These are phyloP conservation scores for Citrus glauca DNA, from an alignment of 345 rosid genomes.

Conservation along the genomic window DNA sequence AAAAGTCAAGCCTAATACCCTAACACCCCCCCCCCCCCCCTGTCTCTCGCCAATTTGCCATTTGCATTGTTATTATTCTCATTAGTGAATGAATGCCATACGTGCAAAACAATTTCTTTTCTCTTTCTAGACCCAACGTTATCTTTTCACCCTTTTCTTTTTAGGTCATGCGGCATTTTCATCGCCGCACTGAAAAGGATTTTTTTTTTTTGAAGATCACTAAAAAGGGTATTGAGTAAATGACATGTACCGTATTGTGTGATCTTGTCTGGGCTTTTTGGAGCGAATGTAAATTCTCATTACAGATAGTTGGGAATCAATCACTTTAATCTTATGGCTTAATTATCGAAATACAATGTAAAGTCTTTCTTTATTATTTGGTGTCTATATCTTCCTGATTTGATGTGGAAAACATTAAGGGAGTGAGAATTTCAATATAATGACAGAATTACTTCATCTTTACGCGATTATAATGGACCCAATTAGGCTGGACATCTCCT, in stretches of 20 bases:
- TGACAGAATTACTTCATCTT: conserved; percentile 3
- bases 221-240: background rate
- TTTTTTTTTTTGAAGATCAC: too few species aligned
- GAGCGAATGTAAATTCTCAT: background rate
- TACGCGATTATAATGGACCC: conserved; percentile 11
- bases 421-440: background rate
- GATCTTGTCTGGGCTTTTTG: conserved; percentile 6
- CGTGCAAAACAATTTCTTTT: background rate
- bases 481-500: background rate
- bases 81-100: background rate
- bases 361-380: conserved; percentile 6
- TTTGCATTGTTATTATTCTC: background rate
- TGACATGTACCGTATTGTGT: conserved; percentile 8
- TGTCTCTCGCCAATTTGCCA: background rate
- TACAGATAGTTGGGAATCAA: conserved; percentile 11
- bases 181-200: background rate
- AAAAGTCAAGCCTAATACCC: background rate
- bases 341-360: background rate
- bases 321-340: conserved; percentile 14
- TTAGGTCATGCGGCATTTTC: conserved; percentile 5
- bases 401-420: conserved; percentile 6
- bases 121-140: background rate
- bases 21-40: too few species aligned
- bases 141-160: background rate
- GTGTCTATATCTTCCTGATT: conserved; percentile 13